A percentile compares a stretch with the other conserved stretches of the same genome.
These are phyloP conservation scores for Ploettnerulaceae sp. DNA, from an alignment of 2,329 filamentous ascomycete genomes.

Conservation along the genomic window DNA sequence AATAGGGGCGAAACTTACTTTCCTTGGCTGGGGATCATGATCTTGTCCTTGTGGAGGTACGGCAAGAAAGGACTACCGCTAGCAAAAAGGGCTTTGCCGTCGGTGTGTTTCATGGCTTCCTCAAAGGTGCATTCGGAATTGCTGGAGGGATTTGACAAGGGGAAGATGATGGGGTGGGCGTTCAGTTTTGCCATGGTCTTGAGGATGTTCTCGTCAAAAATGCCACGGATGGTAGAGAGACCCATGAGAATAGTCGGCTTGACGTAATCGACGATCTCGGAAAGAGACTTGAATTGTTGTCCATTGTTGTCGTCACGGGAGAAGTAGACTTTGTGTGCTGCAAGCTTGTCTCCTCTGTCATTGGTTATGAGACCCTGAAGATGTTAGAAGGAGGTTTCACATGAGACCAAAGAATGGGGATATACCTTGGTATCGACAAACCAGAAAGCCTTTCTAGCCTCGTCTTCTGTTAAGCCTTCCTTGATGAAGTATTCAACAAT, in stretches of 20 bases:
- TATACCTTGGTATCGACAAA: slow-evolving; percentile 57
- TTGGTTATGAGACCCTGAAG: slow-evolving; percentile 61
- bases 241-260: slow-evolving; percentile 79
- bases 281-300: slow-evolving; percentile 51
- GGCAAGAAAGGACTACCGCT: slow-evolving; percentile 83
- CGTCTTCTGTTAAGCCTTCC: slow-evolving; percentile 61
- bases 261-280: slow-evolving; percentile 63
- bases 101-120: slow-evolving; percentile 72
- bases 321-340: slow-evolving; percentile 52
- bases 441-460: slow-evolving; percentile 66
- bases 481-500: slow-evolving; percentile 70
- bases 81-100: slow-evolving; percentile 70
- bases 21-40: slow-evolving; percentile 45
- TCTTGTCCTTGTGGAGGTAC: slow-evolving; percentile 49
- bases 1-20: slow-evolving; percentile 30
- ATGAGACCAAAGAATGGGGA: background rate
- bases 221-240: slow-evolving; percentile 69
- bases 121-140: slow-evolving; percentile 76
- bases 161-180: slow-evolving; percentile 68
- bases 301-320: slow-evolving; percentile 35
- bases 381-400: slow-evolving; percentile 2
- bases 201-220: slow-evolving; percentile 71
- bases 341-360: slow-evolving; percentile 66
- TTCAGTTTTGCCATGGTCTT: slow-evolving; percentile 70
- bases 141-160: slow-evolving; percentile 77